phyloP scores from a whole-genome alignment of 176 grass and related monocot genomes.

The Carex scoparia region DNA sequence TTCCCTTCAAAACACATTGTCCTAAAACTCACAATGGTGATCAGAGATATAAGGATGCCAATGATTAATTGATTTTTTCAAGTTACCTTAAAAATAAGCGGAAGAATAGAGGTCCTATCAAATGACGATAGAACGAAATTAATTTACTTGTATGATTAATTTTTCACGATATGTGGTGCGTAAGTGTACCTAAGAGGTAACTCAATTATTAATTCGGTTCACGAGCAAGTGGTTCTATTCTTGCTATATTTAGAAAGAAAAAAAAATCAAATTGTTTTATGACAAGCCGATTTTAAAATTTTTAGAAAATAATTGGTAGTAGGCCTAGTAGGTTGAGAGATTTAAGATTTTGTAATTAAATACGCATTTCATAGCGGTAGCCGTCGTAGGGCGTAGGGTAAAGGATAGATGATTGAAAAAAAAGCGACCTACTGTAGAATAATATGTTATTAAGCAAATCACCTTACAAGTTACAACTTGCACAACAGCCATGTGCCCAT shows the following conservation, averaged over 20 bases:
- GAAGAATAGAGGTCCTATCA: not conserved
- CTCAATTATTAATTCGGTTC: too few species aligned
- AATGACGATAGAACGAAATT: too few species aligned
- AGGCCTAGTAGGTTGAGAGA: not conserved
- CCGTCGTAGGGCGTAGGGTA: not conserved
- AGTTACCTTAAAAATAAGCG: not conserved
- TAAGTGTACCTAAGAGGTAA: too few species aligned
- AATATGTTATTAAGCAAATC: not conserved
- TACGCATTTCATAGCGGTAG: not conserved
- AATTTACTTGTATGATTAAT: too few species aligned
- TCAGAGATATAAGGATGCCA: not conserved
- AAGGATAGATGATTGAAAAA: not conserved
- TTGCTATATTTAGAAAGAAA: too few species aligned
- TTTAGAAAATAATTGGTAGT: too few species aligned
- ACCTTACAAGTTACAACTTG: not conserved
- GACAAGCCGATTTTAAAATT: too few species aligned
- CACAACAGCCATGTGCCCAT: conserved; percentile 5
- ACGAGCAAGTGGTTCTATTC: too few species aligned
- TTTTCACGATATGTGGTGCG: too few species aligned
- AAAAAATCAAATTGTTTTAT: too few species aligned
- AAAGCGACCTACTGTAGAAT: not conserved
- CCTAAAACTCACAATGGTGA: not conserved
- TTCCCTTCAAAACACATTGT: not conserved
- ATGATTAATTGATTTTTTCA: not conserved
- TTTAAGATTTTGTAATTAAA: not conserved